Percentiles rank a stretch among this genome's conserved stretches.
phyloP scores from a whole-genome alignment of 2,329 filamentous ascomycete genomes.

The Aureobasidium vineae region DNA sequence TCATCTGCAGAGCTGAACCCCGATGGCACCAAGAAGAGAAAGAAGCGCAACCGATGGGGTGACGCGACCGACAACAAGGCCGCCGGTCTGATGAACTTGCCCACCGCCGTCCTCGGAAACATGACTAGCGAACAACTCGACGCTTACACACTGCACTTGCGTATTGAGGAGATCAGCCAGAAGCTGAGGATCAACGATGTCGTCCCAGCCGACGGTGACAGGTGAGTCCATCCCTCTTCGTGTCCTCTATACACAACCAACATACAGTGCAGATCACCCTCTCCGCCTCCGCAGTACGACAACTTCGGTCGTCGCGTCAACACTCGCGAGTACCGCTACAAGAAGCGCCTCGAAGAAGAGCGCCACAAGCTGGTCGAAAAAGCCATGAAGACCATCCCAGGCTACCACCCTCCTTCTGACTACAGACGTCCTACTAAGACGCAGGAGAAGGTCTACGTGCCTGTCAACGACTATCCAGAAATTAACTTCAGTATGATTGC shows the following conservation, averaged over 20 bases:
- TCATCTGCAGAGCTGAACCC: conserved; percentile 39
- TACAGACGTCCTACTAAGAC: conserved; percentile 99
- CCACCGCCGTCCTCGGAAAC: conserved; percentile 92
- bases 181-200: conserved; percentile 99
- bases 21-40: conserved; percentile 83
- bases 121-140: conserved; percentile 99
- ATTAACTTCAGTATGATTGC: conserved; percentile 99
- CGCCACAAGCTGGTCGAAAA: conserved; percentile 98
- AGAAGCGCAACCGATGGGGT: conserved; percentile 99
- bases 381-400: conserved; percentile 99
- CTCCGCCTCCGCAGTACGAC: conserved; percentile 94
- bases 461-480: conserved; percentile 99
- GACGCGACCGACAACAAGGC: conserved; percentile 98
- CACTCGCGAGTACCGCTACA: conserved; percentile 96
- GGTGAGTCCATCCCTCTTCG: conserved; percentile 58
- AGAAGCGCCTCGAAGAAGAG: conserved; percentile 97
- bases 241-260: background rate
- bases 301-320: conserved; percentile 99
- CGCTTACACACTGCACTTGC: conserved; percentile 91
- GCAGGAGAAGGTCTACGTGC: conserved; percentile 99
- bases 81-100: conserved; percentile 93
- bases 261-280: conserved; percentile 71
- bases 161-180: conserved; percentile 98
- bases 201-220: conserved; percentile 91
- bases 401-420: conserved; percentile 97